phyloP scores from a whole-genome alignment of 371 early-diverging fungal genomes.

The Dichotomocladium elegans region DNA sequence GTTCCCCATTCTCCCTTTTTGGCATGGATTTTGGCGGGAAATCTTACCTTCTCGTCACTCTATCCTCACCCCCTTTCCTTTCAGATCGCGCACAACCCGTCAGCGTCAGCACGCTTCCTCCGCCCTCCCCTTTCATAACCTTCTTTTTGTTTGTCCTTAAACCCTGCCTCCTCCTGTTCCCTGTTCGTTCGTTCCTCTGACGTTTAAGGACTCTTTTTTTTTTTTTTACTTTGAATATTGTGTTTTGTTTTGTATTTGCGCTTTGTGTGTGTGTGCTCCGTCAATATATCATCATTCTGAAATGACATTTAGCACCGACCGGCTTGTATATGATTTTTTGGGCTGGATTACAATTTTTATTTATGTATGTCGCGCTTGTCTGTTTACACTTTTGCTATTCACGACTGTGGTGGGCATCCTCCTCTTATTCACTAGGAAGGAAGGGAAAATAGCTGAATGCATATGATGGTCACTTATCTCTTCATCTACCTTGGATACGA shows the following conservation, averaged over 20 bases:
- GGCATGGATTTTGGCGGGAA: conserved; percentile 9
- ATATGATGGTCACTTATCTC: too few species aligned
- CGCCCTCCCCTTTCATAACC: background rate
- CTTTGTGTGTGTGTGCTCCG: too few species aligned
- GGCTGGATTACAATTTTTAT: conserved; percentile 16
- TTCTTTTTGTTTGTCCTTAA: background rate
- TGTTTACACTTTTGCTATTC: conserved; percentile 12
- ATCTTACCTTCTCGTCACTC: background rate
- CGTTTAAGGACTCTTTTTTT: too few species aligned
- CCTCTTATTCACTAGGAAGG: background rate
- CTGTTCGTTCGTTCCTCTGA: too few species aligned
- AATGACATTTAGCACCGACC: conserved; percentile 15
- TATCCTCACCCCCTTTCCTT: background rate
- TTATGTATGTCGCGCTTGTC: conserved; percentile 14
- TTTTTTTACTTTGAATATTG: too few species aligned
- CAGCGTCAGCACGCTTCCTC: too few species aligned
- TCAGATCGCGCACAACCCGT: background rate
- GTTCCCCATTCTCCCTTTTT: background rate
- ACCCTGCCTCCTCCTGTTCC: background rate
- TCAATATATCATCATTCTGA: too few species aligned
- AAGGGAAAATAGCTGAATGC: too few species aligned
- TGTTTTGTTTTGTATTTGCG: too few species aligned
- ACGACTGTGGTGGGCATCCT: background rate
- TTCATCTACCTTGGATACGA: too few species aligned
- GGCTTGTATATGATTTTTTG: conserved; percentile 9